Conservation (phyloP, 1,139 yeast genomes). For the Saccharomyces hybrid region DNA sequence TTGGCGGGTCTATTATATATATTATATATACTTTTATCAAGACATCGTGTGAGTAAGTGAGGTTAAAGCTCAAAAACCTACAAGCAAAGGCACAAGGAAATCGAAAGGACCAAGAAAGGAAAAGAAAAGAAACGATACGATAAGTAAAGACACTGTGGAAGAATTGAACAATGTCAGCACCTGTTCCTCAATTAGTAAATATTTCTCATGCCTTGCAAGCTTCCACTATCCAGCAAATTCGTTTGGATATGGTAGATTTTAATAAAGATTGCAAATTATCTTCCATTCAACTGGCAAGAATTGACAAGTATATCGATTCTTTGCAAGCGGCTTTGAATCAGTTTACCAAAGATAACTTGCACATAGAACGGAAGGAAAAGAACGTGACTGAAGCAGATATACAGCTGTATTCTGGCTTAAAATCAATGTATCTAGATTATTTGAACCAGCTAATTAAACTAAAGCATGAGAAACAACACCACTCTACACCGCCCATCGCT, state of each 20-base stretch:
- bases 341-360: slow-evolving; percentile 27
- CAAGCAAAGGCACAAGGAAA: not conserved
- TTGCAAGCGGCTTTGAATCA: slow-evolving; percentile 20
- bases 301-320: slow-evolving; percentile 20
- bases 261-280: slow-evolving; percentile 11
- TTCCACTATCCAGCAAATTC: slow-evolving; percentile 23
- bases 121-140: not conserved
- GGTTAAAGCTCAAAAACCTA: not conserved
- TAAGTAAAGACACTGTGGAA: not conserved
- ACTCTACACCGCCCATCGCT: not conserved
- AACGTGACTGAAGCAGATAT: slow-evolving; percentile 25
- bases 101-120: slow-evolving; percentile 1
- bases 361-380: slow-evolving; percentile 17
- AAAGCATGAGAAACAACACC: slow-evolving; percentile 6
- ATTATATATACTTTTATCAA: not conserved
- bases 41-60: not conserved
- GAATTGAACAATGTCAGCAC: slow-evolving; percentile 13
- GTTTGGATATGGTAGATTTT: slow-evolving; percentile 20
- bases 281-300: slow-evolving; percentile 14
- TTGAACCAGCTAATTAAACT: slow-evolving; percentile 21
- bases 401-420: slow-evolving; percentile 27
- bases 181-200: slow-evolving; percentile 29
- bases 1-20: not conserved
- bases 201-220: slow-evolving; percentile 30
- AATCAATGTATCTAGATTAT: slow-evolving; percentile 28